A percentile compares a stretch with the other conserved stretches of the same genome.
Conservation (phyloP, 2,329 filamentous ascomycete genomes). For the Penicillium sp. region DNA sequence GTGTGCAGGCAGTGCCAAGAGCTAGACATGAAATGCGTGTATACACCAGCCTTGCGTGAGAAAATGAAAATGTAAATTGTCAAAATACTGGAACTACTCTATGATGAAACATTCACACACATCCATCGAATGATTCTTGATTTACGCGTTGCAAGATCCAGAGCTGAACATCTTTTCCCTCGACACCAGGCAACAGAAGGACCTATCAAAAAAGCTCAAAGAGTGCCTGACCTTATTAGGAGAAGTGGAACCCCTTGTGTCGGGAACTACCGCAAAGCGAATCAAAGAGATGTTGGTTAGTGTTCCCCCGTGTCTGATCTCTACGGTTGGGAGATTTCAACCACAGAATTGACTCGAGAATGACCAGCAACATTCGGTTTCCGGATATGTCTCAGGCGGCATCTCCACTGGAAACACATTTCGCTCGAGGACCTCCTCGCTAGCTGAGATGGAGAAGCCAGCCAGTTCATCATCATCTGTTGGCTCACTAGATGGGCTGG, state of each 20-base stretch:
- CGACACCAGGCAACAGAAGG: conserved; percentile 6
- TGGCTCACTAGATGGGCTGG: conserved; percentile 13
- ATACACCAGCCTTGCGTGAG: conserved; percentile 44
- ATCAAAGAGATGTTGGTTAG: conserved; percentile 11
- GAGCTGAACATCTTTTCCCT: not conserved
- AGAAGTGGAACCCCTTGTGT: conserved; percentile 2
- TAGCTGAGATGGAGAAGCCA: not conserved
- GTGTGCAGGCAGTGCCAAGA: conserved; percentile 45
- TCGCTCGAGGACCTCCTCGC: not conserved
- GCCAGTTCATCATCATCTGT: conserved; percentile 10
- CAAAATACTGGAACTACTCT: not conserved
- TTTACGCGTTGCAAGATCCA: not conserved
- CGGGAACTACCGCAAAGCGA: conserved; percentile 1
- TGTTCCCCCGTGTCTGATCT: not conserved
- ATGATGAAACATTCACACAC: not conserved
- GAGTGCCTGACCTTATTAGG: conserved; percentile 11
- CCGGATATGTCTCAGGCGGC: not conserved
- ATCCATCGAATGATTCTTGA: not conserved
- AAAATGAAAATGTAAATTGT: conserved; percentile 37
- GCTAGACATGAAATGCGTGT: conserved; percentile 40
- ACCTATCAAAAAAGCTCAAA: conserved; percentile 3
- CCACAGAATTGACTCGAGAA: not conserved
- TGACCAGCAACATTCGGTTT: conserved; percentile 2
- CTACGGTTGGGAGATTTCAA: not conserved
- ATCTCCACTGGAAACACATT: not conserved